Base-by-base conservation (phyloP, 148 eudicot genomes). In the Spergularia marina region DNA sequence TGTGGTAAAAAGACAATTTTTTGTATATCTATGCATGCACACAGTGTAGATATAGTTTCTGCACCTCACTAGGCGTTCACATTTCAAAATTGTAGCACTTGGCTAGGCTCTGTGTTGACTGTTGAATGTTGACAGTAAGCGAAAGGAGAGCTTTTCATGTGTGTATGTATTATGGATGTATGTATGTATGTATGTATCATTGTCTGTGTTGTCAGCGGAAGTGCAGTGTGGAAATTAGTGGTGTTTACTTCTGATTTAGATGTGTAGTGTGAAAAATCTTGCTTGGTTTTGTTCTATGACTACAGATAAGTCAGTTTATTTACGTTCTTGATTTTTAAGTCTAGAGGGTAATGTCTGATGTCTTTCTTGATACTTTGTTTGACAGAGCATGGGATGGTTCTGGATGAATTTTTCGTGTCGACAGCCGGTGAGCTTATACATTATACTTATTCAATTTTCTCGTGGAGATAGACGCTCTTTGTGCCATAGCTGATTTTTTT, bases 341-440 rank as follows among this genome's bases (percentile, higher is more conserved):
- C 53, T 54, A 53, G 6, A 4, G 2, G 40, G 8, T 23, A 47
- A 56, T 52, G 9, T 66, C 66, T 77, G 39, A 77, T 64, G 1
- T 68, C 23, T 60, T 13, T 30, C 11, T 36, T 60, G 41, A 30
- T 77, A 17, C 71, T 57, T 10, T 11, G 16, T 76, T 51, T 64
- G 70, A 70, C 92, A 95, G 97, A 87, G 66, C 94, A 95, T 74
- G 97, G 94, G 25, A 90, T 88, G 85, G 87, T 90, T 76, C 82
- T 95, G 85, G 96, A 95, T 17, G 98, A 95, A 74, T 95, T 95
- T 82, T 95, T 92, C 77, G 76, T 87, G 84, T 95, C 98, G 70
- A 95, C 98, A 39, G 92, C 92, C 59, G 98, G 98, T 95, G 74
- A 69, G 62, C 16, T 52, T 62, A 60, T 12, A 13, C 14, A 3